Conservation (phyloP, 306 rosid genomes). For the Biancaea sappan region DNA sequence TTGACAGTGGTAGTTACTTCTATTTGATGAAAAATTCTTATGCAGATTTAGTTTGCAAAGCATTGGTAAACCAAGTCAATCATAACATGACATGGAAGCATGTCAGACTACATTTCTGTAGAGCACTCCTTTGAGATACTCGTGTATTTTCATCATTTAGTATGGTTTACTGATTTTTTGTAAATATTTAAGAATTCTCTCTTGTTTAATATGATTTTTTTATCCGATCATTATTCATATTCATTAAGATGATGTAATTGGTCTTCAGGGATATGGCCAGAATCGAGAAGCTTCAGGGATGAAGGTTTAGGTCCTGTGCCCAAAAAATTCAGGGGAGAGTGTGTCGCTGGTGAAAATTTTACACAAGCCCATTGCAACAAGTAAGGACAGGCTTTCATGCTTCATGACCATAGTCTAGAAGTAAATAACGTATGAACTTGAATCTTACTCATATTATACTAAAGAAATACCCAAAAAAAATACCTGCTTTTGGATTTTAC, state of each 20-base stretch:
- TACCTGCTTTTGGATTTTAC: conserved; percentile 34
- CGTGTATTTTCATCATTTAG: too few relatives aligned
- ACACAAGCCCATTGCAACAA: conserved; percentile 69
- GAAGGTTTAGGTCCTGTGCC: conserved; percentile 72
- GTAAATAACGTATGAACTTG: conserved; percentile 4
- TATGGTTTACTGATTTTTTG: too few relatives aligned
- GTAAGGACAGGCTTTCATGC: conserved; percentile 40
- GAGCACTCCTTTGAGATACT: too few relatives aligned
- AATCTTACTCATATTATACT: background rate
- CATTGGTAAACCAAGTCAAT: background rate
- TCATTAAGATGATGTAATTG: background rate
- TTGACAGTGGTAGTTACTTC: conserved; percentile 61
- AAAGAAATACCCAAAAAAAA: background rate
- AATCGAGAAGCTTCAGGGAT: conserved; percentile 70
- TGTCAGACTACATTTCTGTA: too few relatives aligned
- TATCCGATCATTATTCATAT: background rate
- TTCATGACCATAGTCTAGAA: background rate
- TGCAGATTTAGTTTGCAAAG: too few relatives aligned
- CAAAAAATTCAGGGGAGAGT: conserved; percentile 62
- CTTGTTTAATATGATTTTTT: background rate
- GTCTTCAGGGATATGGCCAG: conserved; percentile 71
- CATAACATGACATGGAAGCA: too few relatives aligned
- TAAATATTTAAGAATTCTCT: background rate
- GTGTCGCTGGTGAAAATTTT: conserved; percentile 62
- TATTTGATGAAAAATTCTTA: background rate